These are phyloP conservation scores for Eudorina sp. DNA, from an alignment of 139 green algal genomes.

Conservation along the genomic window DNA sequence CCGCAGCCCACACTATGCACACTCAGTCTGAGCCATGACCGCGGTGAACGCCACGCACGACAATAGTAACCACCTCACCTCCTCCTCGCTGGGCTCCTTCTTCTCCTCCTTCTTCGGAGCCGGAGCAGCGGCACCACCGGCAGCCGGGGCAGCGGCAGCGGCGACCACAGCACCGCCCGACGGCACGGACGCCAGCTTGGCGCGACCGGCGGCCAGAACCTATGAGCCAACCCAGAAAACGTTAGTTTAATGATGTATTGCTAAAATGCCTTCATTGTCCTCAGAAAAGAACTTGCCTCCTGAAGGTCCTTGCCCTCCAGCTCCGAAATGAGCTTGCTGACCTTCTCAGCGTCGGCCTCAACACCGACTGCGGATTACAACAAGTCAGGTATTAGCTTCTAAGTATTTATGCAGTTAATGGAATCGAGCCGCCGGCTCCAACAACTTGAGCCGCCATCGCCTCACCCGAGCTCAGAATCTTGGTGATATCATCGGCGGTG, in stretches of 20 bases:
- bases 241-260: neutral
- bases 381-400: neutral
- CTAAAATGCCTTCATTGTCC: neutral
- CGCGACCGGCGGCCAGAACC: conserved; percentile 55
- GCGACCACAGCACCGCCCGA: conserved; percentile 60
- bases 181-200: conserved; percentile 85
- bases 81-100: conserved; percentile 51
- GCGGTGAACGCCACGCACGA: too few species aligned
- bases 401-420: neutral
- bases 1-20: too few species aligned
- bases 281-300: conserved; percentile 49
- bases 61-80: conserved; percentile 17
- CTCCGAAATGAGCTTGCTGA: conserved; percentile 79
- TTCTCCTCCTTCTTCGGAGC: conserved; percentile 52
- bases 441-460: neutral
- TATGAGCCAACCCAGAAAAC: neutral
- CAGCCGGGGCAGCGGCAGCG: conserved; percentile 53
- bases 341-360: conserved; percentile 76
- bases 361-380: conserved; percentile 69
- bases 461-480: conserved; percentile 75
- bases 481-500: conserved; percentile 78
- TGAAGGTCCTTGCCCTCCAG: conserved; percentile 81
- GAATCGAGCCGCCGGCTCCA: neutral
- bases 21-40: too few species aligned
- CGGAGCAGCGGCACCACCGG: conserved; percentile 49